Evolutionary conservation across 176 grass and related monocot species (phyloP).

Genomic region (Carex cristatella): DNA sequence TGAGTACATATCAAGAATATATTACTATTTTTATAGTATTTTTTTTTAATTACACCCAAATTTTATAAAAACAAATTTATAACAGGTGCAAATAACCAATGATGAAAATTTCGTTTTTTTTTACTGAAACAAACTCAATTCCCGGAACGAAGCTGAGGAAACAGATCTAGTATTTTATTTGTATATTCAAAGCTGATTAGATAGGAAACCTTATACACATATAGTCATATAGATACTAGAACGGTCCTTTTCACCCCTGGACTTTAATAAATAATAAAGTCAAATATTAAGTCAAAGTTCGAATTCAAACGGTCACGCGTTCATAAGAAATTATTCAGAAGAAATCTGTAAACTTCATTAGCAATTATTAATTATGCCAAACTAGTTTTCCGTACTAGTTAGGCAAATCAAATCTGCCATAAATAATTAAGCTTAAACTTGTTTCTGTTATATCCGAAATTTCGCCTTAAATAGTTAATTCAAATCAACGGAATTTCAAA

Average conservation of each 20-base stretch:
- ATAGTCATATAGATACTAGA: too few relatives aligned
- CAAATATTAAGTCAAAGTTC: not conserved
- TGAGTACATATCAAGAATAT: too few relatives aligned
- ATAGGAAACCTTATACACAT: too few relatives aligned
- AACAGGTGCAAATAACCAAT: too few relatives aligned
- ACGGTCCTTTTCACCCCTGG: not conserved
- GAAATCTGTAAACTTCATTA: not conserved
- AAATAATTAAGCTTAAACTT: not conserved
- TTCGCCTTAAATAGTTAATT: not conserved
- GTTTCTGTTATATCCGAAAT: not conserved
- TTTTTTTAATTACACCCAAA: too few relatives aligned
- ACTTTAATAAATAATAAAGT: not conserved
- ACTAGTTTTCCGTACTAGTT: not conserved
- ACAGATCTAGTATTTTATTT: too few relatives aligned
- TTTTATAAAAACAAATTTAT: too few relatives aligned
- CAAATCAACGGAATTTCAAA: not conserved
- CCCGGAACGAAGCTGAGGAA: too few relatives aligned
- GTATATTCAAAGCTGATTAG: too few relatives aligned
- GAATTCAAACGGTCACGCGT: not conserved
- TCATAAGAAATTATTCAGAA: not conserved
- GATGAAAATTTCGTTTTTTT: too few relatives aligned
- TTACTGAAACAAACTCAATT: too few relatives aligned
- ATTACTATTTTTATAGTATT: too few relatives aligned
- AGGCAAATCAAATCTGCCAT: not conserved
- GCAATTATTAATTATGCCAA: not conserved